Percentiles rank a stretch among this genome's conserved stretches.
Conservation (phyloP, 257 asterid species). For the Mentha longifolia region DNA sequence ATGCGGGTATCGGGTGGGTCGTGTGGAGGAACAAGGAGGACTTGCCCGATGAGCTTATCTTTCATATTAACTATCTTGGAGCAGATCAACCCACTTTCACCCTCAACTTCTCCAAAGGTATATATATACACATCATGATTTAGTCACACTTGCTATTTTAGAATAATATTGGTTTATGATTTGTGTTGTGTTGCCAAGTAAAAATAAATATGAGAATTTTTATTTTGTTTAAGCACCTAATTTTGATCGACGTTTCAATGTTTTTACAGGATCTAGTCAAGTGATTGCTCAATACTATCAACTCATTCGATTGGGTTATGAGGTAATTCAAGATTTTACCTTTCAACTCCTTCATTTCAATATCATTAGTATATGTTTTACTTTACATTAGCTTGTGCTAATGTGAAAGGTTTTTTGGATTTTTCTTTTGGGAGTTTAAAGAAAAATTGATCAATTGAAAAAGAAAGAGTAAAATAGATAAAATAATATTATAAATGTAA, state of each 20-base stretch:
- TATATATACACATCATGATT: no score
- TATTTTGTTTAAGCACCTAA: neutral
- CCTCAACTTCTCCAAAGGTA: conserved; percentile 92
- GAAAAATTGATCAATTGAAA: no score
- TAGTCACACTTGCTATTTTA: neutral
- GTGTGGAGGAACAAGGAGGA: conserved; percentile 86
- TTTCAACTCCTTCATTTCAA: no score
- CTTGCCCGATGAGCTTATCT: conserved; percentile 85
- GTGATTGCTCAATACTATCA: conserved; percentile 92
- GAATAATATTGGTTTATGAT: no score
- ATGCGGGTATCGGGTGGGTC: conserved; percentile 93
- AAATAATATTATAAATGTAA: neutral
- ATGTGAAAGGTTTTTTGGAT: no score
- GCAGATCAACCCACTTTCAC: conserved; percentile 97
- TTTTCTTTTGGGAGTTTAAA: no score
- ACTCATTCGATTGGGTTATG: conserved; percentile 77
- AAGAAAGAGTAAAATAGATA: no score
- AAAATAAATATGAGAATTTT: no score
- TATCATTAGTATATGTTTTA: no score
- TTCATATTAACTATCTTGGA: conserved; percentile 90
- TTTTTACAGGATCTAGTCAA: conserved; percentile 81
- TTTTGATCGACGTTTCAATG: neutral
- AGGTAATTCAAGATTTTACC: conserved; percentile 45
- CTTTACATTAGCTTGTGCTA: no score
- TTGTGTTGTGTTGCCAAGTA: no score